phyloP scores from a whole-genome alignment of 352 stramenopile species.

The Saprolegnia parasitica region DNA sequence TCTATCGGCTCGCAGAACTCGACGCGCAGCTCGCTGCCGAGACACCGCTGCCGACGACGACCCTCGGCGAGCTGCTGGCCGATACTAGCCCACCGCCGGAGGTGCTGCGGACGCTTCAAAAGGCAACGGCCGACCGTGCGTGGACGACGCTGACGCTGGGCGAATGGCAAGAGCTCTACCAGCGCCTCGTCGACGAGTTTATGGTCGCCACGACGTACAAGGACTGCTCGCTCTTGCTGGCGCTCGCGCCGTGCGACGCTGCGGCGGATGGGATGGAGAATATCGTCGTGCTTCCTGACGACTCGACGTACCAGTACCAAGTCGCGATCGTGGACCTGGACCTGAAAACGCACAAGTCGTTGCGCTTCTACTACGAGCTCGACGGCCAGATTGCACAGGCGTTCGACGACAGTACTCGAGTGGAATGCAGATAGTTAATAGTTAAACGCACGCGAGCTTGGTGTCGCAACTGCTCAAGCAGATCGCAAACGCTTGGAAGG shows the following conservation, averaged over 20 bases:
- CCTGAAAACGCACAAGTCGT: slow-evolving; percentile 83
- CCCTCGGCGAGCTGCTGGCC: too few relatives aligned
- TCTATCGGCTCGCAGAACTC: slow-evolving; percentile 4
- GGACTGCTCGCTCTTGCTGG: slow-evolving; percentile 77
- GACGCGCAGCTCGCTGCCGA: background rate
- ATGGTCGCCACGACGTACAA: slow-evolving; percentile 81
- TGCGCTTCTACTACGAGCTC: slow-evolving; percentile 73
- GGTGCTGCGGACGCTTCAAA: background rate
- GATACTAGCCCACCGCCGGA: too few relatives aligned
- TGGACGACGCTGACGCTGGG: slow-evolving; percentile 43
- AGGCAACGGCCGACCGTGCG: slow-evolving; percentile 1
- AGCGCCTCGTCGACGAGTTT: slow-evolving; percentile 62
- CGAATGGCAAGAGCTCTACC: slow-evolving; percentile 50
- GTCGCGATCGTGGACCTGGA: slow-evolving; percentile 83
- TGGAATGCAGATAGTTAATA: background rate
- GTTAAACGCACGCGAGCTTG: slow-evolving; percentile 85
- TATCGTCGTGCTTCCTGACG: slow-evolving; percentile 40
- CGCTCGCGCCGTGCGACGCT: slow-evolving; percentile 48
- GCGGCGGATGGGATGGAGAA: slow-evolving; percentile 4
- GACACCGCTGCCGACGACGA: background rate
- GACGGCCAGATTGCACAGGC: slow-evolving; percentile 67
- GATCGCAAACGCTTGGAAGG: slow-evolving; percentile 85
- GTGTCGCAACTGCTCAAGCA: slow-evolving; percentile 86
- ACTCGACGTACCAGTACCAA: slow-evolving; percentile 71
- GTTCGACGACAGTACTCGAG: too few relatives aligned